A percentile compares a stretch with the other conserved stretches of the same genome.
These are phyloP conservation scores for Aspergillus arachidicola DNA, from an alignment of 2,329 filamentous ascomycete genomes.

Conservation along the genomic window DNA sequence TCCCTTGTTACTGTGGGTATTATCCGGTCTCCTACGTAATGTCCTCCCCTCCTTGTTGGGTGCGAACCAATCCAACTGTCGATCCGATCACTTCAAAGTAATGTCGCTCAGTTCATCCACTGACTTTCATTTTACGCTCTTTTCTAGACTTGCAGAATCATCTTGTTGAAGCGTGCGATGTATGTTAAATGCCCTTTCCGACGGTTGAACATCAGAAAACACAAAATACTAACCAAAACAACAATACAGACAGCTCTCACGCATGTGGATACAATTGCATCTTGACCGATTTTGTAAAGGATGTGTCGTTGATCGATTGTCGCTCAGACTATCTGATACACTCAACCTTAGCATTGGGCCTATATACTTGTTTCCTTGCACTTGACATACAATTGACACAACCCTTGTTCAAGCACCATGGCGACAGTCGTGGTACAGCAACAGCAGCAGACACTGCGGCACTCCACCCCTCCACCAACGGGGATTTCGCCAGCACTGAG, in stretches of 20 bases:
- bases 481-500: conserved; percentile 53
- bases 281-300: conserved; percentile 11
- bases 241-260: conserved; percentile 2
- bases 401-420: conserved; percentile 32
- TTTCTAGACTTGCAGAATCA: background rate
- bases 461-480: conserved; percentile 53
- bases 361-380: background rate
- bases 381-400: background rate
- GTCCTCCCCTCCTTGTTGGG: conserved; percentile 3
- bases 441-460: conserved; percentile 47
- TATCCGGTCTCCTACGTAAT: conserved; percentile 8
- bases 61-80: background rate
- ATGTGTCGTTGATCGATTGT: conserved; percentile 22
- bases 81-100: background rate
- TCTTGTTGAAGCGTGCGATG: background rate
- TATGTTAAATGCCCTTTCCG: background rate
- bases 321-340: conserved; percentile 6
- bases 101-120: background rate
- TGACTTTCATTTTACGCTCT: background rate
- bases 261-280: conserved; percentile 11
- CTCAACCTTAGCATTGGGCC: background rate
- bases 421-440: conserved; percentile 53
- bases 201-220: background rate
- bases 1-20: conserved; percentile 12
- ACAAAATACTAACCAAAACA: background rate